phyloP scores from a whole-genome alignment of 441 rosid genomes.

The Adansonia gregorii region DNA sequence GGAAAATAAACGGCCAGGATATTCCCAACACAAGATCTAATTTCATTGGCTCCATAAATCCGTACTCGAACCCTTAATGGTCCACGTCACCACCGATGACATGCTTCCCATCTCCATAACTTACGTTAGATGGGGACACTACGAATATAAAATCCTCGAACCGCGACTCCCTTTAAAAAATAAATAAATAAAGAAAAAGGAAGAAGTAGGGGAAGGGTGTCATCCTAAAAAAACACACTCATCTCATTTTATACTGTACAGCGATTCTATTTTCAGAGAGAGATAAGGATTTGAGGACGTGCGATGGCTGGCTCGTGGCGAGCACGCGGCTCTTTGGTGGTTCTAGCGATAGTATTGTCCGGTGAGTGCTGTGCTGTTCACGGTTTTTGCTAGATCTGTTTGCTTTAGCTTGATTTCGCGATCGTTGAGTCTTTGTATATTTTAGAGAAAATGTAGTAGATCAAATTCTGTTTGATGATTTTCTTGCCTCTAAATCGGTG shows the following conservation, averaged over 20 bases:
- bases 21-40: constrained; percentile 47
- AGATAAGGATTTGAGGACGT: background rate
- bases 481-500: background rate
- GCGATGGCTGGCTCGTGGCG: constrained; percentile 53
- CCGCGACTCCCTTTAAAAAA: background rate
- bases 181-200: background rate
- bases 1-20: constrained; percentile 46
- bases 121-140: constrained; percentile 26
- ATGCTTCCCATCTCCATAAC: constrained; percentile 23
- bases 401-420: background rate
- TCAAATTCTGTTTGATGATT: constrained; percentile 6
- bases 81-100: constrained; percentile 64
- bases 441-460: constrained; percentile 15
- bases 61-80: constrained; percentile 41
- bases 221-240: background rate
- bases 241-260: background rate
- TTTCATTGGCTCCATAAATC: constrained; percentile 47
- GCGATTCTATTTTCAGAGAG: background rate
- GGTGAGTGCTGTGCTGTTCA: constrained; percentile 20
- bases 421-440: constrained; percentile 22
- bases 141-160: constrained; percentile 29
- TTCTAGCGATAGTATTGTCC: constrained; percentile 45
- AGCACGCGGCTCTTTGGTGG: constrained; percentile 57
- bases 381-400: constrained; percentile 11
- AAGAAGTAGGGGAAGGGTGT: background rate